Percentiles rank a stretch among this genome's conserved stretches.
These are phyloP conservation scores for Salix exigua DNA, from an alignment of 345 rosid species.

Conservation along the genomic window DNA sequence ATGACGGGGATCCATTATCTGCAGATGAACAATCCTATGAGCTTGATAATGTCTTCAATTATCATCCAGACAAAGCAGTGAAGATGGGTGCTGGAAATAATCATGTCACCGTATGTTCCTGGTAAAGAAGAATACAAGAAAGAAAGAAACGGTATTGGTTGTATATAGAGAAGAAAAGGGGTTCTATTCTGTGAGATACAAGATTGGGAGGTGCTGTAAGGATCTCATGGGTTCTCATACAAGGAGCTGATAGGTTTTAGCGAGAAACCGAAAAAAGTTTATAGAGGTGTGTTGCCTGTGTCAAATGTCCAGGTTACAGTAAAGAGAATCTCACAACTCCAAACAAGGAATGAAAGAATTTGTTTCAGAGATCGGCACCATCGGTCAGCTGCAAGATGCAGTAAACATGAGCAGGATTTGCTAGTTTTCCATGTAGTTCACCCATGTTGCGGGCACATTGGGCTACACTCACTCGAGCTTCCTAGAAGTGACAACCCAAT, in stretches of 20 bases:
- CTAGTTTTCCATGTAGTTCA: no score
- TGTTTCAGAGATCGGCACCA: no score
- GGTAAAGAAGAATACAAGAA: background rate
- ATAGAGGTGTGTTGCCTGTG: no score
- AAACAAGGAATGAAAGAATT: no score
- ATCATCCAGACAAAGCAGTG: slow-evolving; percentile 69
- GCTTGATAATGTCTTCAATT: slow-evolving; percentile 56
- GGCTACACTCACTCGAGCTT: slow-evolving; percentile 8
- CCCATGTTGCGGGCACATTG: background rate
- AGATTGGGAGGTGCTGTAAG: slow-evolving; percentile 12
- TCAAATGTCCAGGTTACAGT: no score
- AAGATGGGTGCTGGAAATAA: slow-evolving; percentile 81
- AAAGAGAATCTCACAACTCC: no score
- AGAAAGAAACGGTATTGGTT: background rate
- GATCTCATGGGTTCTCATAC: slow-evolving; percentile 5
- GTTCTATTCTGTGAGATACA: background rate
- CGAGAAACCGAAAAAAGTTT: no score
- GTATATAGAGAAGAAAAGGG: background rate
- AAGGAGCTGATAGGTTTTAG: slow-evolving; percentile 10
- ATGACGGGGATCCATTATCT: slow-evolving; percentile 71
- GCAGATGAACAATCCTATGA: slow-evolving; percentile 59
- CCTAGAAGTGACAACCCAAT: slow-evolving; percentile 4
- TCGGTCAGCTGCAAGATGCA: no score
- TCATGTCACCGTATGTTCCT: slow-evolving; percentile 32
- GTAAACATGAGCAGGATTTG: slow-evolving; percentile 1